Base-by-base conservation (phyloP, 2,329 filamentous ascomycete species). In the Sphaerulina musiva region DNA sequence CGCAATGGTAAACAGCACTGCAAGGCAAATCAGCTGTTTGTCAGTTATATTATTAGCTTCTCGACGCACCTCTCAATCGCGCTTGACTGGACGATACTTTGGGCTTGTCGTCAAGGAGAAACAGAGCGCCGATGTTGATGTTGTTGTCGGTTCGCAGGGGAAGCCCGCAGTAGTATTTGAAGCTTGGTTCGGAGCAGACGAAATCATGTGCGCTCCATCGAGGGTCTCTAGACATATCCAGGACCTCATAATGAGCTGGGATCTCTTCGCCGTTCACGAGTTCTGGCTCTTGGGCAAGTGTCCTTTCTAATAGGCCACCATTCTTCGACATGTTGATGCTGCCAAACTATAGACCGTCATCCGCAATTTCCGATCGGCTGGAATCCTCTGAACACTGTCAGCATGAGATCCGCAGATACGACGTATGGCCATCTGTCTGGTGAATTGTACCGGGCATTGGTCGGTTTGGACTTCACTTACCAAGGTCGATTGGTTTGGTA, bases 301-400 rank as follows among this genome's bases (percentile, higher is more conserved):
- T 77, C 45, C 78, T 75, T 40, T 76, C 78, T 0, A 76, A 76
- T 2, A 80, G 81, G 31, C 77, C 75, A 46, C 85, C 79, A 1
- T 81, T 82, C 0, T 84, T 82, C 17, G 77, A 78, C n/a, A 78
- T 77, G 54, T 79, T 78, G 60, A 80, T 80, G 52, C 55, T 61
- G 50, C 69, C 66, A 23, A 58, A 73, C 56, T 61, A 73, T 66
- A 71, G 56, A 46, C 65, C 50, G 59, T 68, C 54, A 65, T 66
- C 46, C 55, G 65, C 44, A 55, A 66, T 45, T 46, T 62, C 62
- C 17, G 48, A 64, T 7, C 54, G 41, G 10, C 52, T 49, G 17
- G 43, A 50, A 31, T 64, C 54, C 36, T 60, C 54, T 38, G 34
- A 11, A 38, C 2, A 38, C 4, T 38, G 34, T 38, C 8, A 38